These are phyloP conservation scores for Hypoxylon subgilvum DNA, from an alignment of 495 filamentous ascomycete species.

Conservation along the genomic window DNA sequence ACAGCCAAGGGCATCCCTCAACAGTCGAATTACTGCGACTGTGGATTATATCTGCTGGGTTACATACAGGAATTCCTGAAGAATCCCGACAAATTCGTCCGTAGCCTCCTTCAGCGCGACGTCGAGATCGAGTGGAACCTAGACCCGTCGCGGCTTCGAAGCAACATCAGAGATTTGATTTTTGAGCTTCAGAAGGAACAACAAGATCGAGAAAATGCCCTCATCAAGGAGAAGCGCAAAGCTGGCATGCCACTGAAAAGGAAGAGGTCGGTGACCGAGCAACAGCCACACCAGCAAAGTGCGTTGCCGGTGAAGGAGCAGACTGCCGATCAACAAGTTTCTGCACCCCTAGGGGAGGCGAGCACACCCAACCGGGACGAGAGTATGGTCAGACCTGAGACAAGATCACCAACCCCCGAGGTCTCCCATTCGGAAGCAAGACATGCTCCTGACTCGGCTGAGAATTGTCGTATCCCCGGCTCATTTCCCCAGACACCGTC, in stretches of 20 bases:
- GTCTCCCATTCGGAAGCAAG: not conserved
- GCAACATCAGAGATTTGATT: slow-evolving; percentile 46
- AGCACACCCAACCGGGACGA: not conserved
- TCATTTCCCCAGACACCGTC: slow-evolving; percentile 30
- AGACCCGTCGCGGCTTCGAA: slow-evolving; percentile 43
- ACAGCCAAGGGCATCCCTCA: slow-evolving; percentile 73
- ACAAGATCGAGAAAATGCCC: slow-evolving; percentile 34
- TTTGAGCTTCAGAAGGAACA: slow-evolving; percentile 44
- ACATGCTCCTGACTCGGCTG: slow-evolving; percentile 3
- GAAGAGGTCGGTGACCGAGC: slow-evolving; percentile 1
- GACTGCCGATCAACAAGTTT: not conserved
- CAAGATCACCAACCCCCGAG: slow-evolving; percentile 5
- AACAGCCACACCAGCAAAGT: not conserved
- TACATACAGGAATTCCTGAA: slow-evolving; percentile 82
- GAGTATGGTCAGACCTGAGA: not conserved
- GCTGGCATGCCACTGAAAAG: not conserved
- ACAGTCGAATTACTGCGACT: slow-evolving; percentile 87
- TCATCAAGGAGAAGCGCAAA: slow-evolving; percentile 32
- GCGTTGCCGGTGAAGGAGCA: not conserved
- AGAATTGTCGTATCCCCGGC: slow-evolving; percentile 3
- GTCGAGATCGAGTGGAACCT: slow-evolving; percentile 45
- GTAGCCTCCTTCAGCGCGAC: slow-evolving; percentile 40
- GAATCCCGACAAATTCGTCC: slow-evolving; percentile 67
- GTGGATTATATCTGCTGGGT: slow-evolving; percentile 81
- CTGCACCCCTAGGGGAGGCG: not conserved